Base-by-base conservation (phyloP, 345 rosid species). In the Gossypium longicalyx region DNA sequence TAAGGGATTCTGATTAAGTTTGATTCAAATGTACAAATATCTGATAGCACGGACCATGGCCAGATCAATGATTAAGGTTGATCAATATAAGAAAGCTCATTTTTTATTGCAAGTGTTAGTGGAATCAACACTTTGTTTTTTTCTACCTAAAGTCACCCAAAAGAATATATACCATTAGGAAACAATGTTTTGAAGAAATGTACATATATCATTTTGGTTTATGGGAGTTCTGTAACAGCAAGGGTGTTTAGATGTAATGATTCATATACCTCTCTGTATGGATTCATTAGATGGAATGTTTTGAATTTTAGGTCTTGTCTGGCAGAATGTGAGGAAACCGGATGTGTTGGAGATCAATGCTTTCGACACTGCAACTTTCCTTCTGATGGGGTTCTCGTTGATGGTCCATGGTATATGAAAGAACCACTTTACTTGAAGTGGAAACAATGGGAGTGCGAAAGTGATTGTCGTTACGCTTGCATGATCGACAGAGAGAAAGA, bases 401-500 rank as follows among this genome's bases (percentile, higher is more conserved):
- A 81, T 52, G 88, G 86, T 52, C 90, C 94, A 2, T 89, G 94
- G 91, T 89, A 85, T 83, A 82, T 74, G 38, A 92, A 88, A 78
- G 93, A 91, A 67, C 94, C 90, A 25, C 82, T 88, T 44, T 89
- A 87, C 76, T 60, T 87, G 75, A 82, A 78, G 76, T 89, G 92
- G 97, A 86, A 88, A 73, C 85, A 86, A 78, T 84, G 88, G 94
- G 90, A 91, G 72, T 91, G 97, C 77, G 85, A 74, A 73, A 85
- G 87, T 82, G 97, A 91, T 78, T 91, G 97, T 57, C 89, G 86
- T 48, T 91, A 89, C 82, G 79, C 82, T 29, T 91, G 94, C 79
- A 91, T 91, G 94, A 78, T 89, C 82, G 76, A 74, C 71, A 83
- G 90, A 80, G 97, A 91, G 83, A 76, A 76, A 78, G 86, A 88